Evolutionary conservation across 257 asterid genomes (phyloP).

Genomic region (Coffea canephora): DNA sequence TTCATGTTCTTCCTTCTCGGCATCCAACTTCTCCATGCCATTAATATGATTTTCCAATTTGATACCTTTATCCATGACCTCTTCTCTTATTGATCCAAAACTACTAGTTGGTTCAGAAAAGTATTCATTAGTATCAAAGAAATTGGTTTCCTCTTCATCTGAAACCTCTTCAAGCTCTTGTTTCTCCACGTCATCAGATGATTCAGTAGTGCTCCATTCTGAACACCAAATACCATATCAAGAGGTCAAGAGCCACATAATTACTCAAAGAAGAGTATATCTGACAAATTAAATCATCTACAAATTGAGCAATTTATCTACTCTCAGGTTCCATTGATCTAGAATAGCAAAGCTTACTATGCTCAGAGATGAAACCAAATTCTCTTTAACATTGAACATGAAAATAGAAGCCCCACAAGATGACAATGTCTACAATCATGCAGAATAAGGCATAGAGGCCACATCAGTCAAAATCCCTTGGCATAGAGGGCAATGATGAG

Average conservation of each 20-base stretch:
- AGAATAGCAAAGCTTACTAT: neutral
- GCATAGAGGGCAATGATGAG: neutral
- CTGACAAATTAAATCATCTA: neutral
- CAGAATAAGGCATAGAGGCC: neutral
- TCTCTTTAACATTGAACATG: neutral
- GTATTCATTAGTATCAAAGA: constrained; percentile 64
- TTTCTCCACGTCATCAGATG: constrained; percentile 90
- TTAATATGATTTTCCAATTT: constrained; percentile 28
- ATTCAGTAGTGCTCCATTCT: constrained; percentile 98
- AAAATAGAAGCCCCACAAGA: neutral
- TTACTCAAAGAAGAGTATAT: neutral
- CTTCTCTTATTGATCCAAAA: constrained; percentile 35
- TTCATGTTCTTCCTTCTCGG: constrained; percentile 17
- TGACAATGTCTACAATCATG: neutral
- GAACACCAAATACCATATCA: constrained; percentile 20
- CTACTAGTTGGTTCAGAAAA: constrained; percentile 46
- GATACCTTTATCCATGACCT: constrained; percentile 35
- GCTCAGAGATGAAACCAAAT: neutral
- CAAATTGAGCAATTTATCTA: neutral
- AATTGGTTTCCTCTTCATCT: constrained; percentile 76
- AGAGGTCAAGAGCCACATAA: constrained; percentile 2
- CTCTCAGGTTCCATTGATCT: neutral
- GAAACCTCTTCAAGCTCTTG: constrained; percentile 86
- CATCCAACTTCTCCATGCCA: constrained; percentile 21
- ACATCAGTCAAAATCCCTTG: neutral